Evolutionary conservation across 1,284 basidiomycete species (phyloP), one percentile per base, ranked within the genome.

Genomic region (Ceratobasidium sp.): DNA sequence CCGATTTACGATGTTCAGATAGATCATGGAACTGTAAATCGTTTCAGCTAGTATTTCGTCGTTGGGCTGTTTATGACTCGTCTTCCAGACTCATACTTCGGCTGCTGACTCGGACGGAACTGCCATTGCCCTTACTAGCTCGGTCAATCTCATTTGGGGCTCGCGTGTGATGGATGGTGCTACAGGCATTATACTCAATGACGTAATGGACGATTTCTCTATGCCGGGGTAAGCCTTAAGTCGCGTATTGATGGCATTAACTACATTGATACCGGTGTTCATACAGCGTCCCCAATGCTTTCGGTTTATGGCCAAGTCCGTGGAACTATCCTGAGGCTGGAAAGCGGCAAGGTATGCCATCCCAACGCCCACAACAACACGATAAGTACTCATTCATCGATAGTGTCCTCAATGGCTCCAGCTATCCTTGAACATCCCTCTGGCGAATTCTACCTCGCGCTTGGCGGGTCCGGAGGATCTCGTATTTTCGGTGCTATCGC

Each of bases 401-500:
- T 95, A 0, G 83, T 98, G 11, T 96, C 94, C 0, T 96, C 94
- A 1, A 97, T 88, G 0, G 82, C 86, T 0, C 92, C 96, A 0
- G 88, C 89, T 0, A 94, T 98, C 77, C 81, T 98, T 16, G 93
- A 97, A 79, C 78, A 92, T 77, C 79, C 82, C 0, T 86, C 93
- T 76, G 93, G 92, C 2, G 86, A 89, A 0, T 88, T 96, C 76
- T 89, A 87, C 78, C 83, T 90, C 16, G 88, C 90, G 0, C 81
- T 95, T 34, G 96, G 96, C 65, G 96, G 92, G 19, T 90, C 93
- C 0, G 96, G 96, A 7, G 96, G 96, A 24, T 90, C 91, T 1
- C 87, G 91, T 22, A 98, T 98, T 76, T 94, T 97, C 81, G 85
- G 88, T 0, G 84, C 94, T 0, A 83, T 98, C 6, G 88, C 93